Base-by-base conservation (phyloP, 73 alveolate genomes). In the Diophrys appendiculata region DNA sequence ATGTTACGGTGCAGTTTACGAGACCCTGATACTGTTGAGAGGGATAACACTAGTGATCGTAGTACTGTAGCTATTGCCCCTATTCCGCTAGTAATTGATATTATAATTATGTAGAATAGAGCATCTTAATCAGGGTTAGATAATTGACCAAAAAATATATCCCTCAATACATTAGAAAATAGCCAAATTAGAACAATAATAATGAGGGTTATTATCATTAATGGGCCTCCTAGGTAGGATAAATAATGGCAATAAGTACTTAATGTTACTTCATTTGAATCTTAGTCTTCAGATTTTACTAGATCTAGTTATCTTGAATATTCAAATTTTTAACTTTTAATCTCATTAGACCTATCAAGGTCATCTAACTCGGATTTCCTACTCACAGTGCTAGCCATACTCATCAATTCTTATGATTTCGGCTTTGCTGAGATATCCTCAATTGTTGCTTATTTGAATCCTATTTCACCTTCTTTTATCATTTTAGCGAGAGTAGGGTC, bases 1-100 rank as follows among this genome's bases (percentile, higher is more conserved):
- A 95, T 90, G 28, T 88, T 31, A 30, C 89, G 73, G 76, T 94
- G 98, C 79, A 97, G 75, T 65, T 60, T 81, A 0, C 80, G 82
- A 26, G 95, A 78, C 0, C 33, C 69, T 11, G 35, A 26, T 1
- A 77, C 13, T 5, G 77, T 43, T 23, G 31, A 13, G 8, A 32
- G 18, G 68, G 78, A 24, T 13, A 24, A 60, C 32, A 1, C 64
- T 32, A 27, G 28, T 27, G 35, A 54, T 72, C 60, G 5, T 18
- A 43, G 5, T 5, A 43, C 60, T 11, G 18, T 43, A 18, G 60
- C 60, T 43, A 43, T 11, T 43, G 60, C 60, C 18, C 60, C 60
- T 11, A 43, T 18, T 11, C 60, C 60, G 5, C 60, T 18, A 11
- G 60, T 18, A 43, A 43, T 43, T 5, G n/a, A 11, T 5, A 43